Base-by-base conservation (phyloP, 1,284 basidiomycete species). In the Rhodotorula sp. region DNA sequence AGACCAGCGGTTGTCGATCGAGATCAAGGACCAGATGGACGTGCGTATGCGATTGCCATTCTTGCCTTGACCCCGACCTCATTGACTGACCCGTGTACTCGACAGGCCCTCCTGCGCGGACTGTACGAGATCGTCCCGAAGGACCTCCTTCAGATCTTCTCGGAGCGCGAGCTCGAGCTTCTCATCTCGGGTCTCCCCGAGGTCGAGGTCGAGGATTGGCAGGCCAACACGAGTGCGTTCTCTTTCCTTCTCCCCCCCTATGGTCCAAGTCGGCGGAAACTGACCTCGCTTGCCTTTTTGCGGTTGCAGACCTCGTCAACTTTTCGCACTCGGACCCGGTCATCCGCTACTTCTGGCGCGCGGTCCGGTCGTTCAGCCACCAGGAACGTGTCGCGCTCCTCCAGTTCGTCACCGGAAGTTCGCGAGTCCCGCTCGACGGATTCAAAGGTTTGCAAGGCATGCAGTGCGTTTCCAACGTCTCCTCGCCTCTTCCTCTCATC, bases 281-380 rank as follows among this genome's bases (percentile, higher is more conserved):
- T 28, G 19, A 12, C 54, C 38, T 31, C 14, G 54, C 26, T 14
- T 71, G 23, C 65, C 28, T 28, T 28, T 43, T 18, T 5, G 14
- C 31, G 19, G 47, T 4, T 21, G 8, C 69, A 80, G 81, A 72
- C 31, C 73, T 83, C 59, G 79, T 79, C 71, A 81, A 81, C 48
- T 84, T 81, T 79, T 81, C 82, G 68, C 55, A 80, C n/a, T 81
- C 81, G 19, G 95, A 99, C 81, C 91, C 95, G 4, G 93, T 95
- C 78, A 92, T 99, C 71, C 89, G 93, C 48, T 99, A 95, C 95
- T 98, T 94, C 90, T 99, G 97, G 97, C 88, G 97, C 76, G 95
- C 95, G 3, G 87, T 99, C 62, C 94, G 98, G 81, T 95, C 92
- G 19, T 98, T 98, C 84, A 95, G 93, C 77, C 91, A 95, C 64